Conservation (phyloP, 257 asterid species). For the Plectranthus barbatus region DNA sequence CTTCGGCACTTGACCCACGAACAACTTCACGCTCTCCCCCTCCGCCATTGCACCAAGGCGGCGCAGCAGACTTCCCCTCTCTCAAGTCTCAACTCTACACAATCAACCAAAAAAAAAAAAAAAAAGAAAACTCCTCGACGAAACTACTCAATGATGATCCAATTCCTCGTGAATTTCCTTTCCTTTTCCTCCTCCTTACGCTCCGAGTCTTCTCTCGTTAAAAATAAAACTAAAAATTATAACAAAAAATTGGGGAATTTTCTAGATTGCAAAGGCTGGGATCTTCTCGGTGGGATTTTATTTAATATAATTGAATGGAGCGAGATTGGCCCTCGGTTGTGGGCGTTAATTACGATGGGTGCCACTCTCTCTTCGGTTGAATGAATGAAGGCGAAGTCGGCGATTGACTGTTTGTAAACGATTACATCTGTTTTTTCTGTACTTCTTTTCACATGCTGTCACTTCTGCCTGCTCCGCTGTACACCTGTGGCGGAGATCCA, state of each 20-base stretch:
- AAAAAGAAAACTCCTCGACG: too few relatives aligned
- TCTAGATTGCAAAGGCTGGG: slow-evolving; percentile 38
- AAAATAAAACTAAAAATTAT: slow-evolving; percentile 2
- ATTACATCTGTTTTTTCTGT: too few relatives aligned
- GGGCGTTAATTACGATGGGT: slow-evolving; percentile 15
- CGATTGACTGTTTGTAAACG: slow-evolving; percentile 27
- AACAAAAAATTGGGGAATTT: slow-evolving; percentile 14
- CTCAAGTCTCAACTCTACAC: not conserved
- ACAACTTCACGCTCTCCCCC: slow-evolving; percentile 89
- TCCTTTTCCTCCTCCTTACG: not conserved
- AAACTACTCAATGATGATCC: slow-evolving; percentile 11
- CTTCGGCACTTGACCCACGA: slow-evolving; percentile 96
- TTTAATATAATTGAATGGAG: slow-evolving; percentile 16
- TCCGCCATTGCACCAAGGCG: slow-evolving; percentile 79
- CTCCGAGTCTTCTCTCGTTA: slow-evolving; percentile 41
- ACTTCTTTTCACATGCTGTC: too few relatives aligned
- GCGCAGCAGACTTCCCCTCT: slow-evolving; percentile 8
- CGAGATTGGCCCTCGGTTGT: slow-evolving; percentile 14
- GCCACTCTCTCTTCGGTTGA: slow-evolving; percentile 39
- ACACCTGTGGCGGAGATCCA: too few relatives aligned
- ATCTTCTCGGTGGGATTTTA: slow-evolving; percentile 32
- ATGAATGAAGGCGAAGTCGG: slow-evolving; percentile 31
- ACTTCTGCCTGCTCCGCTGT: too few relatives aligned
- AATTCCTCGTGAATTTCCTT: slow-evolving; percentile 9
- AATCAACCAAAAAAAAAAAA: too few relatives aligned